Evolutionary conservation across 2,329 filamentous ascomycete species (phyloP).

Genomic region (Clonostachys sp.): DNA sequence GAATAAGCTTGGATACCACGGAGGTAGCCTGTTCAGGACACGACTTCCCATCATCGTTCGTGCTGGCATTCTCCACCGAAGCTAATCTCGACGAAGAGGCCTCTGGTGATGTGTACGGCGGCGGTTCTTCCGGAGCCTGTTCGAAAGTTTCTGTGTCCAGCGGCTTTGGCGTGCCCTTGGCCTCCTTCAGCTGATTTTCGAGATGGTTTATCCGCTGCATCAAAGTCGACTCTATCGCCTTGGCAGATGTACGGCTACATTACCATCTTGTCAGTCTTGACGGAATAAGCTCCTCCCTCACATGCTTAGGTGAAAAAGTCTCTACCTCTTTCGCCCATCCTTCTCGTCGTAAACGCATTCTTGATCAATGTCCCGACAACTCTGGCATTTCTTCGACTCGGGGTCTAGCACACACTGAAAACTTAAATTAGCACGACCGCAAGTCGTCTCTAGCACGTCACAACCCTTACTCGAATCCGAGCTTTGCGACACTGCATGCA

Average conservation of each 20-base stretch:
- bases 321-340: conserved; percentile 5
- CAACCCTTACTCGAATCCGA: conserved; percentile 2
- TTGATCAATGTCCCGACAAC: conserved; percentile 2
- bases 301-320: neutral
- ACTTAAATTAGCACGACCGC: neutral
- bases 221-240: conserved; percentile 1
- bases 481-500: conserved; percentile 4
- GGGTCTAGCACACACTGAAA: conserved; percentile 1
- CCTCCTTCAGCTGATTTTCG: conserved; percentile 1
- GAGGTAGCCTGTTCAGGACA: neutral
- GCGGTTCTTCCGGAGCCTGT: neutral
- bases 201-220: conserved; percentile 1
- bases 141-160: neutral
- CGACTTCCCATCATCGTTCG: neutral
- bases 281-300: neutral
- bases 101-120: neutral
- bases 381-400: conserved; percentile 1
- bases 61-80: no score
- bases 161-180: neutral
- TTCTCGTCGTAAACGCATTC: conserved; percentile 4
- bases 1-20: conserved; percentile 2
- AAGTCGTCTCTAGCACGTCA: no score
- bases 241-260: conserved; percentile 3
- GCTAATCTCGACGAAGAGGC: no score
- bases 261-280: neutral